Percentiles rank a stretch among this genome's conserved stretches.
These are phyloP conservation scores for Plasmodium gonderi DNA, from an alignment of 169 alveolate species.

Conservation along the genomic window DNA sequence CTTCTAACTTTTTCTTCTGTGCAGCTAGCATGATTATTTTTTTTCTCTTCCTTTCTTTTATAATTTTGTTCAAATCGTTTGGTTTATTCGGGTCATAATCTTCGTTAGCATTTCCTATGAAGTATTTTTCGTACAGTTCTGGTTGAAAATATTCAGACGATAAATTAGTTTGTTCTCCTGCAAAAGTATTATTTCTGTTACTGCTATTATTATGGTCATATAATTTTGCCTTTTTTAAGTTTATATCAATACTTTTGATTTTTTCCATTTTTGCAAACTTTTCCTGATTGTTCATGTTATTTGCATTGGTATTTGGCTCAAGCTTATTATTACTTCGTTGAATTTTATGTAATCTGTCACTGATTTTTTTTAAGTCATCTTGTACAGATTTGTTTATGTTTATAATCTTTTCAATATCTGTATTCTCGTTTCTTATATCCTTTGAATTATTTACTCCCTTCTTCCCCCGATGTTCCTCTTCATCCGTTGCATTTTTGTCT, in stretches of 20 bases:
- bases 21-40: slow-evolving; percentile 67
- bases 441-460: too few species aligned
- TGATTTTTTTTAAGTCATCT: slow-evolving; percentile 72
- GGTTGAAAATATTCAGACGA: not conserved
- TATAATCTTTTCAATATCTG: slow-evolving; percentile 35
- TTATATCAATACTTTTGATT: slow-evolving; percentile 1
- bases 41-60: slow-evolving; percentile 75
- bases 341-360: slow-evolving; percentile 54
- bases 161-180: not conserved
- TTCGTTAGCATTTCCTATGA: slow-evolving; percentile 68
- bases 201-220: not conserved
- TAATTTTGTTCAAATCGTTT: slow-evolving; percentile 71
- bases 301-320: not conserved
- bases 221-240: not conserved
- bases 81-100: slow-evolving; percentile 74
- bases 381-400: slow-evolving; percentile 65
- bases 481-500: not conserved
- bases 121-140: slow-evolving; percentile 66
- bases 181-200: not conserved
- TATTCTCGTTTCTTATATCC: not conserved
- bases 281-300: not conserved
- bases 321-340: slow-evolving; percentile 14
- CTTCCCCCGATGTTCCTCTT: not conserved
- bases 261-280: not conserved
- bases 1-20: slow-evolving; percentile 58